phyloP scores from a whole-genome alignment of 1,139 yeast genomes.

The Spencermartinsiella ligniputridi region DNA sequence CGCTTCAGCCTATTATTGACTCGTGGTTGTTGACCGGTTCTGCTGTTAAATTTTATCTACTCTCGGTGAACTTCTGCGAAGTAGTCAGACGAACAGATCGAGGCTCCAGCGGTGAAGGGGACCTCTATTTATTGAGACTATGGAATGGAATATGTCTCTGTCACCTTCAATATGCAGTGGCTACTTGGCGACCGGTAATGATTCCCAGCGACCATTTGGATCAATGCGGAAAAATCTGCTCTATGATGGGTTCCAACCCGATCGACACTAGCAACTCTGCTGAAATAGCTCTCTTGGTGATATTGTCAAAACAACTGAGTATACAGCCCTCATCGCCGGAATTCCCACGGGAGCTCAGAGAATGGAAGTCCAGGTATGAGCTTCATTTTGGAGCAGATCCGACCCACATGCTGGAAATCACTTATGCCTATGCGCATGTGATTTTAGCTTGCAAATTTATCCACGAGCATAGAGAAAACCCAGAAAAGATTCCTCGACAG shows the following conservation, averaged over 20 bases:
- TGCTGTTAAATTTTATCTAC: slow-evolving; percentile 45
- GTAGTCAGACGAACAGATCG: slow-evolving; percentile 32
- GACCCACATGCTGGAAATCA: slow-evolving; percentile 3
- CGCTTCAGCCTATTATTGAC: slow-evolving; percentile 45
- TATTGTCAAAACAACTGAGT: slow-evolving; percentile 4
- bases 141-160: slow-evolving; percentile 47
- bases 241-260: slow-evolving; percentile 8
- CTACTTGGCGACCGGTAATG: slow-evolving; percentile 41
- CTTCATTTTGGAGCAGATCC: slow-evolving; percentile 1
- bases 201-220: slow-evolving; percentile 36
- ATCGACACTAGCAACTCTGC: slow-evolving; percentile 13
- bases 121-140: slow-evolving; percentile 47
- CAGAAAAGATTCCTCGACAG: background rate
- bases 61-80: slow-evolving; percentile 39
- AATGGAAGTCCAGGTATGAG: slow-evolving; percentile 8
- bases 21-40: slow-evolving; percentile 46
- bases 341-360: slow-evolving; percentile 2
- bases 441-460: slow-evolving; percentile 3
- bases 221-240: slow-evolving; percentile 33
- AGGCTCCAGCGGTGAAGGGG: slow-evolving; percentile 28
- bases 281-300: slow-evolving; percentile 16
- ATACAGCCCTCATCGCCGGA: background rate
- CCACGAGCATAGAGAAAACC: background rate
- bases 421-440: slow-evolving; percentile 10
- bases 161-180: slow-evolving; percentile 46